Base-by-base conservation (phyloP, 352 stramenopile genomes). In the Halophytophthora batemanensis region DNA sequence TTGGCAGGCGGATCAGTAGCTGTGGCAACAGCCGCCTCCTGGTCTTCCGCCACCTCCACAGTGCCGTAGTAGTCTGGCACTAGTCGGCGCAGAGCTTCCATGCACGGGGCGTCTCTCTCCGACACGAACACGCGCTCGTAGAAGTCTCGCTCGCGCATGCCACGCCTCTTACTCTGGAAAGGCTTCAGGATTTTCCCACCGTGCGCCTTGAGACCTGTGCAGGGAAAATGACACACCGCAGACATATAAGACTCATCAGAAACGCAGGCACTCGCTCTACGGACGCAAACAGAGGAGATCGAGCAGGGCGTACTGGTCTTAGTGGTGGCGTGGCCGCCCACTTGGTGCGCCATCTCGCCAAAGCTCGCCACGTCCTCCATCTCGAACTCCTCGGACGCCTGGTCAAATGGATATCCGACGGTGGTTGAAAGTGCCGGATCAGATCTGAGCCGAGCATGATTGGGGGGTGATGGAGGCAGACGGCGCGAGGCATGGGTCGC, bases 141-240 rank as follows among this genome's bases (percentile, higher is more conserved):
- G 56, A 96, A 94, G 38, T 69, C 72, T 33, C 77, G 49, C 50
- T 96, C 86, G 40, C 67, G 73, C 56, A 90, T 71, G 11, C 86
- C 86, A 18, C 86, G 70, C 41, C 68, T 67, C 45, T 87, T 90
- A 59, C 66, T 87, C 59, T 96, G 86, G 56, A 93, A 96, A 7
- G 82, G 86, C 59, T 96, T 96, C 39, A 90, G 67, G 52, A 95
- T 84, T 44, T 74, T 71, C 0, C 76, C 85, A n/a, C 68, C 66
- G 45, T 72, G 58, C 28, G 80, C 53, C 37, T 85, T 86, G 34
- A 93, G 50, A 57, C 78, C 82, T 93, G 36, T 5, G 6, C 18
- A 35, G n/a, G 17, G 14, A 13, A 53, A n/a, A 33, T 21, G 25
- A 4, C 25, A 8, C 25, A 8, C 25, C 25, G 25, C 25, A 31